Conservation (phyloP, 371 early-diverging fungal species). For the Choanephora cucurbitarum region DNA sequence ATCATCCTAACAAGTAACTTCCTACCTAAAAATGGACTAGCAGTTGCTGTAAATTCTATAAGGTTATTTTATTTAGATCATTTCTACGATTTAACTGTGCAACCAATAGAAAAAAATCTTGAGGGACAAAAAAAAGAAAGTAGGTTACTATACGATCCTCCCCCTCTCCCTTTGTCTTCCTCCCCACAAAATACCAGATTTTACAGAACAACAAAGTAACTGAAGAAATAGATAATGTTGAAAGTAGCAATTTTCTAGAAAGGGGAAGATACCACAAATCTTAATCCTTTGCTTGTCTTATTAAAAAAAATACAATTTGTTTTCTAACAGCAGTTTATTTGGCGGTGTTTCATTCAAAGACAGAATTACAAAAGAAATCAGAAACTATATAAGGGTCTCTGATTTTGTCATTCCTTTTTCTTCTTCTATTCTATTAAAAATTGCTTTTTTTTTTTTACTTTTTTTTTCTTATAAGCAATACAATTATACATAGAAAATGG, state of each 20-base stretch:
- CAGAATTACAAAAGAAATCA: background rate
- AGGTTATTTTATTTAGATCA: background rate
- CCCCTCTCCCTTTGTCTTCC: no score
- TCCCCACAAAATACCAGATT: background rate
- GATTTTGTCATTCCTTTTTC: background rate
- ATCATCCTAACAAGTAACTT: no score
- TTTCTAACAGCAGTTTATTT: background rate
- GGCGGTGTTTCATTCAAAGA: background rate
- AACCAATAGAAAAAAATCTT: background rate
- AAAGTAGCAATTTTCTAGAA: background rate
- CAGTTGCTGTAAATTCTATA: background rate
- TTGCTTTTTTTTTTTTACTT: background rate
- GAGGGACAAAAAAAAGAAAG: background rate
- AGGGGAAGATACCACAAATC: no score
- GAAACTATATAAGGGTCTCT: background rate
- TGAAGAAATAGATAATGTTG: background rate
- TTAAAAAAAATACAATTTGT: no score
- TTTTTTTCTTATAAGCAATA: slow-evolving; percentile 1
- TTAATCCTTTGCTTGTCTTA: no score
- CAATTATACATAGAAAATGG: slow-evolving; percentile 32
- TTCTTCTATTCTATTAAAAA: background rate
- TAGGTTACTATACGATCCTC: no score
- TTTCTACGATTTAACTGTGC: background rate
- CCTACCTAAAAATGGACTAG: background rate
- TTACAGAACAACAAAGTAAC: background rate